Percentiles rank a stretch among this genome's conserved stretches.
These are phyloP conservation scores for Simmondsia chinensis DNA, from an alignment of 148 eudicot genomes.

Conservation along the genomic window DNA sequence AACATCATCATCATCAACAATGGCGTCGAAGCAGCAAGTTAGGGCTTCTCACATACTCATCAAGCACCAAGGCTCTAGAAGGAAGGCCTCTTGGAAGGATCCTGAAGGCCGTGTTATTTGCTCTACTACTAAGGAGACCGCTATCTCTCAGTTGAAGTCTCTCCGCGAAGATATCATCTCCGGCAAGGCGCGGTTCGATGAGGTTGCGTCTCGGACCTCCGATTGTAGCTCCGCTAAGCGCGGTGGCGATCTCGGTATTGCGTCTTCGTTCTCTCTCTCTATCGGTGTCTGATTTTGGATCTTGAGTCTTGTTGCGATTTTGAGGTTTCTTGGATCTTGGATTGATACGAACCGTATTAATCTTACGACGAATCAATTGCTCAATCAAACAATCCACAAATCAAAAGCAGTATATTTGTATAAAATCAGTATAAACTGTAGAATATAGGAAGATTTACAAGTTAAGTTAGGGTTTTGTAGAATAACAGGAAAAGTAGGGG, in stretches of 20 bases:
- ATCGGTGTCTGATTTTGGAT: not conserved
- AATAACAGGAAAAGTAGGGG: not conserved
- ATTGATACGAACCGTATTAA: not conserved
- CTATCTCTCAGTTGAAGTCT: conserved; percentile 56
- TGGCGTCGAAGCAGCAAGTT: conserved; percentile 63
- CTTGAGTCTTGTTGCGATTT: not conserved
- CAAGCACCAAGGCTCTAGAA: conserved; percentile 80
- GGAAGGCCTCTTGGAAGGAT: conserved; percentile 93
- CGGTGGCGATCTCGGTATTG: conserved; percentile 92
- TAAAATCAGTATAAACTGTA: too few species aligned
- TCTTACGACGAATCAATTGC: not conserved
- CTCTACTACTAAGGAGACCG: conserved; percentile 56
- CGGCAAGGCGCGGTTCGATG: conserved; percentile 49
- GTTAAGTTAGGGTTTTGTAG: not conserved
- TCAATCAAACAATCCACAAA: too few species aligned
- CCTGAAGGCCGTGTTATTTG: conserved; percentile 66
- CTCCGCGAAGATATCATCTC: conserved; percentile 62
- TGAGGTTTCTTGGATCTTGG: not conserved
- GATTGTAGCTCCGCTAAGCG: conserved; percentile 96
- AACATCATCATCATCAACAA: too few species aligned
- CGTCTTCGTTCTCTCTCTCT: not conserved
- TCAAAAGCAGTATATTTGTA: too few species aligned
- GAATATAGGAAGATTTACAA: not conserved
- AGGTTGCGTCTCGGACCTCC: conserved; percentile 47
- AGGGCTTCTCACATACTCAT: conserved; percentile 89